These are phyloP conservation scores for Ustilago sp. DNA, from an alignment of 1,284 basidiomycete genomes.

Conservation along the genomic window DNA sequence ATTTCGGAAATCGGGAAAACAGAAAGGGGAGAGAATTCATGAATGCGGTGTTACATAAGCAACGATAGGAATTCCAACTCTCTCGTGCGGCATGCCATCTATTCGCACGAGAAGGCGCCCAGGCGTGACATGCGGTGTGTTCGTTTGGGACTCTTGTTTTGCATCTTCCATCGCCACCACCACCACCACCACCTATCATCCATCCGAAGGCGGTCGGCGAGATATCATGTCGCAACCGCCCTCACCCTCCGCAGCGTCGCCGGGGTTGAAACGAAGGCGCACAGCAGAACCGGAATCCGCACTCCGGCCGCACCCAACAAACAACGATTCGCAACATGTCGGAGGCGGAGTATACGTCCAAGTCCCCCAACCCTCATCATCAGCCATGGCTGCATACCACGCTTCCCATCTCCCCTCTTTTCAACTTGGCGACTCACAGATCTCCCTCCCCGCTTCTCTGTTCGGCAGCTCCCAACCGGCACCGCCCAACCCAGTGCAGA, in stretches of 20 bases:
- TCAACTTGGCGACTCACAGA: conserved; percentile 16
- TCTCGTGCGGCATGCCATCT: too few relatives aligned
- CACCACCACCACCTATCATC: background rate
- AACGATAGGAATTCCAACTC: too few relatives aligned
- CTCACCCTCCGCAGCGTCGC: background rate
- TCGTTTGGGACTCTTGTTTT: background rate
- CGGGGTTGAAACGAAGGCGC: background rate
- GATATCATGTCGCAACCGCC: background rate
- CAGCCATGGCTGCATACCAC: conserved; percentile 32
- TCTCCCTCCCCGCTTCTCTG: conserved; percentile 17
- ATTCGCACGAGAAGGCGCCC: too few relatives aligned
- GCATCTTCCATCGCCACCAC: background rate
- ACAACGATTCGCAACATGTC: conserved; percentile 4
- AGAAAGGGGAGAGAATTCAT: background rate
- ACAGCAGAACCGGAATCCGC: conserved; percentile 27
- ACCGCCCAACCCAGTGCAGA: background rate
- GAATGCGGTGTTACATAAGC: too few relatives aligned
- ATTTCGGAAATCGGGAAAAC: background rate
- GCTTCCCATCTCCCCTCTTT: conserved; percentile 12
- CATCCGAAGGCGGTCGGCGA: background rate
- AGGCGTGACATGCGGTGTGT: background rate
- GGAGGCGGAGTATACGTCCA: conserved; percentile 15
- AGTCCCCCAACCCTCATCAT: conserved; percentile 30
- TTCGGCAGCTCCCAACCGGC: conserved; percentile 5
- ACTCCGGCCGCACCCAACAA: background rate